Conservation (phyloP, 805 yeast genomes). For the Aciculoconidium aculeatum region DNA sequence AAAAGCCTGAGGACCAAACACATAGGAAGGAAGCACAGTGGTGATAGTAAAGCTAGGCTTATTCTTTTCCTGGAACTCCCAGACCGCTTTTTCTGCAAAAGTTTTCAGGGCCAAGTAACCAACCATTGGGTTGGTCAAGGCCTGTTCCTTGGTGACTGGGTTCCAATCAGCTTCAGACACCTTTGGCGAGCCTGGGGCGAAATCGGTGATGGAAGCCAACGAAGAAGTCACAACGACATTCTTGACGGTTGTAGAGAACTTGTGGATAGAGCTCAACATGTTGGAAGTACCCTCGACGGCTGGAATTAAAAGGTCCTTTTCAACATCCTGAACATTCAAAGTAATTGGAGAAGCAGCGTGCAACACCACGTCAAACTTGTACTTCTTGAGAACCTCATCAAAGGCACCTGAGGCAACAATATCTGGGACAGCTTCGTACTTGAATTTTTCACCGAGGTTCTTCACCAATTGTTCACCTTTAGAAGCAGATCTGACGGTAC, state of each 20-base stretch:
- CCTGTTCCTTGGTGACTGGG: constrained; percentile 9
- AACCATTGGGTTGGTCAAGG: too few relatives aligned
- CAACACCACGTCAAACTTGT: constrained; percentile 11
- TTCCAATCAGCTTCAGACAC: constrained; percentile 35
- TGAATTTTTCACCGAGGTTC: constrained; percentile 7
- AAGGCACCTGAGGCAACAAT: constrained; percentile 13
- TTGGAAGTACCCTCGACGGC: constrained; percentile 11
- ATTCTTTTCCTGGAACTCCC: constrained; percentile 7
- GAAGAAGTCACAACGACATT: constrained; percentile 15
- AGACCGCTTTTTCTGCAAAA: constrained; percentile 8
- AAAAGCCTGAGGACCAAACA: too few relatives aligned
- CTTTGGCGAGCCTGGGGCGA: too few relatives aligned
- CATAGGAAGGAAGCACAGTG: constrained; percentile 12
- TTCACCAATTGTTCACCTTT: neutral
- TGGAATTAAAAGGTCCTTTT: too few relatives aligned
- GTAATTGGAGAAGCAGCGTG: constrained; percentile 15
- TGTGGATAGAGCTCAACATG: constrained; percentile 11
- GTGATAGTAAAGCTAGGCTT: constrained; percentile 6
- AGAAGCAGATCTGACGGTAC: too few relatives aligned
- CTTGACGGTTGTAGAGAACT: constrained; percentile 10
- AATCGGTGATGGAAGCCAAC: constrained; percentile 10
- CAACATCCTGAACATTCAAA: constrained; percentile 9
- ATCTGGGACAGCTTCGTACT: constrained; percentile 12
- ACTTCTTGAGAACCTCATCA: constrained; percentile 12
- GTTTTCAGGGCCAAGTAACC: constrained; percentile 9